Evolutionary conservation across 1,284 basidiomycete species (phyloP), one percentile per base, ranked within the genome.

Genomic region (Fistulinella staudtii): DNA sequence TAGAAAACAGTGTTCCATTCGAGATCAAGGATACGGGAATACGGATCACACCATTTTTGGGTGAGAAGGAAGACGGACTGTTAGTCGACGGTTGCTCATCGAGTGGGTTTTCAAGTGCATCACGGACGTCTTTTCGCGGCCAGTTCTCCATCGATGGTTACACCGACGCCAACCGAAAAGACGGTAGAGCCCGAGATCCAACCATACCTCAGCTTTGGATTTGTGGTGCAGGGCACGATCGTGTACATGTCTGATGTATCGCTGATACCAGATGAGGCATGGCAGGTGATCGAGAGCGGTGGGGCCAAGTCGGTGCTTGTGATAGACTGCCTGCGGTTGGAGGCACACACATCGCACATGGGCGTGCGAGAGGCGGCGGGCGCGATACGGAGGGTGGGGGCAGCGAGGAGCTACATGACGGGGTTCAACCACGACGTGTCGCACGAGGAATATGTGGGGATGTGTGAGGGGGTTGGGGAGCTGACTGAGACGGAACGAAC

Each of bases 191-290:
- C n/a, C n/a, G n/a, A n/a, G n/a, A n/a, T n/a, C n/a, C n/a, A n/a
- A n/a, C n/a, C 87, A 2, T 89, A 83, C 61, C 61, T 80, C 38
- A 86, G 80, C 56, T 75, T 84, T 52, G 86, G 83, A n/a, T 91
- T 89, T 69, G 73, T 82, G 53, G 73, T 91, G 23, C 72, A 79
- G 51, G 69, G 80, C 33, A 65, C 73, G 28, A 58, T 89, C 36
- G 69, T 79, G 11, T 89, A 89, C 63, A 71, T 90, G 43, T 85
- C 85, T 21, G 89, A 91, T 58, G 83, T 81, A 28, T 88, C 85
- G 5, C 61, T 73, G 55, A 85, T 91, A 44, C 85, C 89, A 3
- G 76, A 84, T 9, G 73, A 79, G 23, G 74, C 79, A 30, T 87
- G 85, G 82, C 49, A 63, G 13, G 51, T 79, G 33, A 71, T 85